A percentile compares a stretch with the other conserved stretches of the same genome.
phyloP scores from a whole-genome alignment of 1,284 basidiomycete species.

The Marasmius fiardii region DNA sequence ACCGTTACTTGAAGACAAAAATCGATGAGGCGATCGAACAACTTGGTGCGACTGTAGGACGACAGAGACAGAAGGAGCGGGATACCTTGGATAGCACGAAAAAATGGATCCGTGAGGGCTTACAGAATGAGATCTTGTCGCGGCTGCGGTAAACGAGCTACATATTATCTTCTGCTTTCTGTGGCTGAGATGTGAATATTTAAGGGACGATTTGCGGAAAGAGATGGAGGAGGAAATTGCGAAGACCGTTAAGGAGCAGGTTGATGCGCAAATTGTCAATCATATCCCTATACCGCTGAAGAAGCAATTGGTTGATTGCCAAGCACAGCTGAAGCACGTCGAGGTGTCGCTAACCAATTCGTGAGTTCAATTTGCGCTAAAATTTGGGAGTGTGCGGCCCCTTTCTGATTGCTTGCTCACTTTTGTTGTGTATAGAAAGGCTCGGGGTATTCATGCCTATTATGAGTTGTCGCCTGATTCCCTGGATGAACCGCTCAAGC shows the following conservation, averaged over 20 bases:
- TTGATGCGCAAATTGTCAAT: slow-evolving; percentile 41
- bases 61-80: slow-evolving; percentile 33
- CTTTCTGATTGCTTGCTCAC: neutral
- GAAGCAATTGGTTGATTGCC: slow-evolving; percentile 40
- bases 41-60: slow-evolving; percentile 26
- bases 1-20: no score
- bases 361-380: slow-evolving; percentile 30
- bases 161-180: neutral
- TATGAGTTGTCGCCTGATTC: slow-evolving; percentile 24
- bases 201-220: slow-evolving; percentile 26
- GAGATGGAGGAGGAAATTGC: slow-evolving; percentile 35
- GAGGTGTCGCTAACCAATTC: slow-evolving; percentile 46
- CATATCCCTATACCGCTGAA: slow-evolving; percentile 44
- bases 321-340: slow-evolving; percentile 37
- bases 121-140: slow-evolving; percentile 29
- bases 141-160: slow-evolving; percentile 29
- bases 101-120: slow-evolving; percentile 28
- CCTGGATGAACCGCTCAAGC: slow-evolving; percentile 38
- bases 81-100: slow-evolving; percentile 31
- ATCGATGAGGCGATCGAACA: neutral
- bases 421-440: slow-evolving; percentile 31
- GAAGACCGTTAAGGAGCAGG: slow-evolving; percentile 39
- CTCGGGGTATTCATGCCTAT: slow-evolving; percentile 44
- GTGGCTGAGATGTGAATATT: neutral
- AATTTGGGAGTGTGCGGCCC: neutral